A percentile compares a stretch with the other conserved stretches of the same genome.
These are phyloP conservation scores for Sequoiadendron giganteum DNA, from an alignment of 75 land plant genomes.

Conservation along the genomic window DNA sequence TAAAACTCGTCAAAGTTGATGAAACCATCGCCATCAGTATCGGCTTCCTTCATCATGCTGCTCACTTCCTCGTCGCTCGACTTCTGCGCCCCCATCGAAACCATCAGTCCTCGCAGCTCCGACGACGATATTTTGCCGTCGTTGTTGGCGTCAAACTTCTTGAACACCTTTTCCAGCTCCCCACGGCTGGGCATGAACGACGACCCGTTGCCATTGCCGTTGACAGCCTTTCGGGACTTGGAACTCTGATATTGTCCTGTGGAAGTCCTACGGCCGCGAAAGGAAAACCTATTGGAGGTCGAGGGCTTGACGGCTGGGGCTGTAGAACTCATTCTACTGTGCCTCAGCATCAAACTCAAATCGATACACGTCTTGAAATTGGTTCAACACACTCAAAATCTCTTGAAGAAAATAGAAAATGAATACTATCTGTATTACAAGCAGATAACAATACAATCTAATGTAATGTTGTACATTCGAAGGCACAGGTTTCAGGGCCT, in stretches of 20 bases:
- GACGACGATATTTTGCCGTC: conserved; percentile 50
- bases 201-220: too few relatives aligned
- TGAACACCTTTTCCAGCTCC: conserved; percentile 28
- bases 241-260: too few relatives aligned
- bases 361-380: too few relatives aligned
- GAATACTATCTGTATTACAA: too few relatives aligned
- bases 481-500: too few relatives aligned
- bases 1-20: conserved; percentile 55
- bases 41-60: conserved; percentile 49
- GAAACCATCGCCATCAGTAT: conserved; percentile 56
- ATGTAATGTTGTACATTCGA: too few relatives aligned
- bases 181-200: not conserved
- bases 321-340: not conserved
- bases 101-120: conserved; percentile 41
- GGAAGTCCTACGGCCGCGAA: not conserved
- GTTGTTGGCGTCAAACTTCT: conserved; percentile 33
- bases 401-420: too few relatives aligned
- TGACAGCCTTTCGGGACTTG: not conserved
- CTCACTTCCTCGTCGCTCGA: conserved; percentile 30
- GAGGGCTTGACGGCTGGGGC: not conserved
- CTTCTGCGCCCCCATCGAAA: conserved; percentile 21
- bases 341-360: not conserved
- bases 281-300: not conserved
- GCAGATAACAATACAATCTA: too few relatives aligned
- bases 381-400: too few relatives aligned